Percentiles rank a stretch among this genome's conserved stretches.
phyloP scores from a whole-genome alignment of 306 rosid species.

The Citrullus colocynthis region DNA sequence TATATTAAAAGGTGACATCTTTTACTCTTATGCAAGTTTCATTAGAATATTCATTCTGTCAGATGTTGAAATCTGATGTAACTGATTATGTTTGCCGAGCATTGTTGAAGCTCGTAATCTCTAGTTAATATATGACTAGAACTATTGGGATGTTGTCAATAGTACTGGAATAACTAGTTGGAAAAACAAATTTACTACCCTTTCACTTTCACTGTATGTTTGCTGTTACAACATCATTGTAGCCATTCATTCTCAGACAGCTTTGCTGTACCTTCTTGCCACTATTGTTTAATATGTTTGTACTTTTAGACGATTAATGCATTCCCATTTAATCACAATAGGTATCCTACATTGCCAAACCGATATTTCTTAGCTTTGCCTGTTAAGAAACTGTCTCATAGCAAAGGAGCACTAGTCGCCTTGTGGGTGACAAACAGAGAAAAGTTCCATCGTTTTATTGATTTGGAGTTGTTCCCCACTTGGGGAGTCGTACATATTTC shows the following conservation, averaged over 20 bases:
- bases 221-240: neutral
- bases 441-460: conserved; percentile 69
- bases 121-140: neutral
- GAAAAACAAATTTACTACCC: neutral
- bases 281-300: neutral
- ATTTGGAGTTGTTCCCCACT: conserved; percentile 67
- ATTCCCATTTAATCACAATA: conserved; percentile 16
- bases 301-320: neutral
- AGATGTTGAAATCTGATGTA: neutral
- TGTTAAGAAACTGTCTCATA: conserved; percentile 59
- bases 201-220: neutral
- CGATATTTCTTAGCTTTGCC: conserved; percentile 65
- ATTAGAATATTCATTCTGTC: neutral
- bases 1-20: neutral
- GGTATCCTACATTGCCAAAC: conserved; percentile 87
- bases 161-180: neutral
- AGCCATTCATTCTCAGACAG: neutral
- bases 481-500: conserved; percentile 75
- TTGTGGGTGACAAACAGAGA: conserved; percentile 96
- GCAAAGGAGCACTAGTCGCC: conserved; percentile 67
- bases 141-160: neutral
- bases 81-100: neutral
- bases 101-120: neutral
- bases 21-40: neutral
- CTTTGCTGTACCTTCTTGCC: neutral